Percentiles rank a stretch among this genome's conserved stretches.
These are phyloP conservation scores for Talaromyces wortmannii DNA, from an alignment of 495 filamentous ascomycete species.

Conservation along the genomic window DNA sequence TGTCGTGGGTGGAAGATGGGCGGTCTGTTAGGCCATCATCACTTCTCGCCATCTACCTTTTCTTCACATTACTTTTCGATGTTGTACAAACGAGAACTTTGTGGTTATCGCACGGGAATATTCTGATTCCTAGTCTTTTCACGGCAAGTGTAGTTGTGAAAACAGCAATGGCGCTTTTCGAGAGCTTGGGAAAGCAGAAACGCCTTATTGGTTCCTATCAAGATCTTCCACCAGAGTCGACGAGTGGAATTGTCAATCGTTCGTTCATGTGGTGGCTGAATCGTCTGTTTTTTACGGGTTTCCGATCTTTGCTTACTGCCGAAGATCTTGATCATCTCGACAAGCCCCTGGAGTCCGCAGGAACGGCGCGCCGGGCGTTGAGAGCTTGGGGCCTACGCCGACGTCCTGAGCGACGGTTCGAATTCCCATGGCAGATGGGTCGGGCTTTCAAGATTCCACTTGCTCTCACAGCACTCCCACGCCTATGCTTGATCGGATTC, in stretches of 20 bases:
- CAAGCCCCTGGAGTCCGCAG: background rate
- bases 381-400: background rate
- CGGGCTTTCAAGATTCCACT: constrained; percentile 13
- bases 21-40: constrained; percentile 14
- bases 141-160: constrained; percentile 33
- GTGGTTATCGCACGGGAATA: constrained; percentile 16
- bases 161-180: constrained; percentile 28
- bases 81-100: constrained; percentile 31
- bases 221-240: constrained; percentile 37
- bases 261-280: constrained; percentile 12
- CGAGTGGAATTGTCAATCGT: constrained; percentile 9
- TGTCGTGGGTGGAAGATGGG: constrained; percentile 11
- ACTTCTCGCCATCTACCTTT: constrained; percentile 10
- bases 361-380: background rate
- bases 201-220: constrained; percentile 22
- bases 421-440: background rate
- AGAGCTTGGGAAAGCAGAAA: constrained; percentile 35
- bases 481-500: constrained; percentile 40
- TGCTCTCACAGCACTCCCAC: constrained; percentile 31
- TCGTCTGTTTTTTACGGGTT: constrained; percentile 3
- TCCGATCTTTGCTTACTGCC: background rate
- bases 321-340: background rate
- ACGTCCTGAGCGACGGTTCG: background rate
- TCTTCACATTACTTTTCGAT: constrained; percentile 10
- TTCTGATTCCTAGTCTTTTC: constrained; percentile 23